These are phyloP conservation scores for Debaryomyces tyrocola DNA, from an alignment of 805 yeast species.

Conservation along the genomic window DNA sequence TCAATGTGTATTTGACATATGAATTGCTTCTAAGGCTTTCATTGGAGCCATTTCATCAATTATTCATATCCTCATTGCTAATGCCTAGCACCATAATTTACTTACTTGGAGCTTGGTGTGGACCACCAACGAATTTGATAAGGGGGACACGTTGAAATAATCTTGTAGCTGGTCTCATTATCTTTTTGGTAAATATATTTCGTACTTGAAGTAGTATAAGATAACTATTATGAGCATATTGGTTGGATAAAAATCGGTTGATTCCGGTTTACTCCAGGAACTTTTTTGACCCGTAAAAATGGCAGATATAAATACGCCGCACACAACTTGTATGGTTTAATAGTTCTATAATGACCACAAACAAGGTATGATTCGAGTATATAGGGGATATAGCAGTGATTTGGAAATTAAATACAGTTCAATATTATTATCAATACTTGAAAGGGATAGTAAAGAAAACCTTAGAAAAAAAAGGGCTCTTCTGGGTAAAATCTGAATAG, in stretches of 20 bases:
- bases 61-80: not conserved
- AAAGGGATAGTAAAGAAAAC: not conserved
- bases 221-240: not conserved
- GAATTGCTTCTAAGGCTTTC: not conserved
- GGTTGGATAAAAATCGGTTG: not conserved
- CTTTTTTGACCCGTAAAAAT: not conserved
- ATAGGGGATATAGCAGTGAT: too few relatives aligned
- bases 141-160: constrained; percentile 57
- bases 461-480: not conserved
- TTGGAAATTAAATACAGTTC: too few relatives aligned
- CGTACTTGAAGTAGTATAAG: not conserved
- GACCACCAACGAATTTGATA: constrained; percentile 86
- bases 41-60: not conserved
- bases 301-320: not conserved
- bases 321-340: not conserved
- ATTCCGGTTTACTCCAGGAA: not conserved
- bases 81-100: constrained; percentile 7
- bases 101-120: constrained; percentile 55
- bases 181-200: not conserved
- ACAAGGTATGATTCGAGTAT: too few relatives aligned
- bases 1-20: not conserved
- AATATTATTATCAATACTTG: too few relatives aligned
- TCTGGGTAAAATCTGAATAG: not conserved
- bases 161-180: constrained; percentile 34
- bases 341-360: too few relatives aligned